Evolutionary conservation across 2,329 filamentous ascomycete species (phyloP).

Genomic region (Aspergillus terreus): DNA sequence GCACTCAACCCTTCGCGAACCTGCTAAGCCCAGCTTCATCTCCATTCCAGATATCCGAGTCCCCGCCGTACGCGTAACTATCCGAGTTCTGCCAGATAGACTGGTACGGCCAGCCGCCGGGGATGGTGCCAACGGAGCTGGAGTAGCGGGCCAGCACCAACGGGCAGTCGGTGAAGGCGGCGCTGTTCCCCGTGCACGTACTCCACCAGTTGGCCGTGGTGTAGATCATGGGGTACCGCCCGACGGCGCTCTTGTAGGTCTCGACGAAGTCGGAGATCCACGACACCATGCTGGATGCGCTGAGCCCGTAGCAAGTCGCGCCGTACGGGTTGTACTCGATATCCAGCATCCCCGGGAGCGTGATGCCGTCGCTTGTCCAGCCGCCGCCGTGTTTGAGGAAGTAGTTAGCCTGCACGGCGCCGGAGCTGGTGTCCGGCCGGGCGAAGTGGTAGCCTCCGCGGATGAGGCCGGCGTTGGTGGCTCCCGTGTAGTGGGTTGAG

Average conservation of each 20-base stretch:
- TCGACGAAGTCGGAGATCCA: slow-evolving; percentile 54
- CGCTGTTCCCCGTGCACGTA: slow-evolving; percentile 49
- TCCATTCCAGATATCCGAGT: slow-evolving; percentile 19
- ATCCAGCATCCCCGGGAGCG: slow-evolving; percentile 56
- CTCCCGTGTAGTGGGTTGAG: slow-evolving; percentile 46
- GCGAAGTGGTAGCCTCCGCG: slow-evolving; percentile 57
- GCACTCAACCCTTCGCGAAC: not conserved
- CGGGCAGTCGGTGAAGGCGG: slow-evolving; percentile 46
- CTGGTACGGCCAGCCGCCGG: slow-evolving; percentile 40
- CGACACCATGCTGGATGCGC: slow-evolving; percentile 41
- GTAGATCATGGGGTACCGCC: slow-evolving; percentile 52
- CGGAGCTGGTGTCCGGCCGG: slow-evolving; percentile 42
- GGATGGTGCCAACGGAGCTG: slow-evolving; percentile 39
- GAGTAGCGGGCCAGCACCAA: slow-evolving; percentile 47
- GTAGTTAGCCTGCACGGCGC: slow-evolving; percentile 47
- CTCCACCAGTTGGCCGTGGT: slow-evolving; percentile 53
- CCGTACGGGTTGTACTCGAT: slow-evolving; percentile 44
- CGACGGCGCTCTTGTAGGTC: slow-evolving; percentile 45
- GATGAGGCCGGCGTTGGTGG: slow-evolving; percentile 51
- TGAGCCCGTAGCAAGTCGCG: slow-evolving; percentile 45
- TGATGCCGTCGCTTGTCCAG: slow-evolving; percentile 52
- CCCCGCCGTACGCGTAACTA: slow-evolving; percentile 14
- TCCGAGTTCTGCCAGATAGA: slow-evolving; percentile 18
- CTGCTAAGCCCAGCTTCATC: not conserved
- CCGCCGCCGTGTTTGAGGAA: slow-evolving; percentile 53